These are phyloP conservation scores for Phialemonium atrogriseum DNA, from an alignment of 2,329 filamentous ascomycete genomes.

Conservation along the genomic window DNA sequence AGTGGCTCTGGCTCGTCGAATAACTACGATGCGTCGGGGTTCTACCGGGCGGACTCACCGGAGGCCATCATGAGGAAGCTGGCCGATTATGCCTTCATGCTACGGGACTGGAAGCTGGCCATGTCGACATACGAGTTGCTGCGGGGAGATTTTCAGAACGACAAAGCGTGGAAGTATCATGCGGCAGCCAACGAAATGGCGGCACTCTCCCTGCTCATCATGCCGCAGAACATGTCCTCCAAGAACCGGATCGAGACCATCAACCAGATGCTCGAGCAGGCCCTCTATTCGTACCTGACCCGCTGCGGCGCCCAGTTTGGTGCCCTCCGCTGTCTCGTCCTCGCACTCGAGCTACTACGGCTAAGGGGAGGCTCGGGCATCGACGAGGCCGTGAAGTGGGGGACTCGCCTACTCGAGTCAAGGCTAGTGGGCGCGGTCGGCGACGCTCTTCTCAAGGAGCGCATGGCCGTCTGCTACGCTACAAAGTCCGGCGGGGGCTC, in stretches of 20 bases:
- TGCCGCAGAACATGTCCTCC: slow-evolving; percentile 60
- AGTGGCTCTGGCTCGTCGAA: slow-evolving; percentile 49
- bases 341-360: slow-evolving; percentile 74
- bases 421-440: slow-evolving; percentile 67
- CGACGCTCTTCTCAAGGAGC: slow-evolving; percentile 76
- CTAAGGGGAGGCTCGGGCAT: slow-evolving; percentile 70
- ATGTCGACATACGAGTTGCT: slow-evolving; percentile 88
- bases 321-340: slow-evolving; percentile 65
- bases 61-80: slow-evolving; percentile 91
- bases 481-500: slow-evolving; percentile 61
- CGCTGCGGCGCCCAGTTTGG: slow-evolving; percentile 74
- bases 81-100: slow-evolving; percentile 93
- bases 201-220: slow-evolving; percentile 72
- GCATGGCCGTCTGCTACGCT: slow-evolving; percentile 76
- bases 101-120: slow-evolving; percentile 90
- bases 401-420: slow-evolving; percentile 68
- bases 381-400: slow-evolving; percentile 85
- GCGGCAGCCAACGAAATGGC: slow-evolving; percentile 95
- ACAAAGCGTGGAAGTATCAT: slow-evolving; percentile 95
- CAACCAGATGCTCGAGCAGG: slow-evolving; percentile 80
- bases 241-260: slow-evolving; percentile 75
- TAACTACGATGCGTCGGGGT: slow-evolving; percentile 76
- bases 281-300: slow-evolving; percentile 86
- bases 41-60: slow-evolving; percentile 73
- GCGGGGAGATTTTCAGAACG: slow-evolving; percentile 80